phyloP scores from a whole-genome alignment of 139 green algal species.

The Closterium sp. region DNA sequence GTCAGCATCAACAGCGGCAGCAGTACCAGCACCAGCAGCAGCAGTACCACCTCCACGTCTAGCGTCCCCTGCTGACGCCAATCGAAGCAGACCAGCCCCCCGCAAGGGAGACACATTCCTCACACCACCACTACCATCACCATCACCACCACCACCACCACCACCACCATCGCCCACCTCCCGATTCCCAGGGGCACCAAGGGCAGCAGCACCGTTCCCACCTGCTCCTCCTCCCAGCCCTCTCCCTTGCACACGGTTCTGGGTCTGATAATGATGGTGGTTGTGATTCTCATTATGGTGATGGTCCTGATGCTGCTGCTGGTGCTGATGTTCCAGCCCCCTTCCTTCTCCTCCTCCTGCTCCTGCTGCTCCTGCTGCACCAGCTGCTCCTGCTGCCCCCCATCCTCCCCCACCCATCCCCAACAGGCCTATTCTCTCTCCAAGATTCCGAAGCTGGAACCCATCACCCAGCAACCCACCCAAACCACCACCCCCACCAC shows the following conservation, averaged over 20 bases:
- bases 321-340: background rate
- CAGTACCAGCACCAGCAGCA: background rate
- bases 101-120: background rate
- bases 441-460: background rate
- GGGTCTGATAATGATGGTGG: background rate
- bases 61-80: background rate
- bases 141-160: background rate
- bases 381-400: background rate
- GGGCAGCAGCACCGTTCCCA: background rate
- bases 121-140: background rate
- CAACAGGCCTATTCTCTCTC: background rate
- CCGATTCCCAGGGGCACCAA: background rate
- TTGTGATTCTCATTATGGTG: background rate
- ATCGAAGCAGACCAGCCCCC: background rate
- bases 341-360: background rate
- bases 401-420: constrained; percentile 1
- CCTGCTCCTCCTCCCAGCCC: background rate
- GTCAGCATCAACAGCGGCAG: background rate
- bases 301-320: background rate
- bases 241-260: background rate
- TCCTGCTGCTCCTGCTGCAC: background rate
- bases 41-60: background rate
- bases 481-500: background rate
- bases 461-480: constrained; percentile 16
- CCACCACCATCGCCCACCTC: background rate